A percentile compares a stretch with the other conserved stretches of the same genome.
Evolutionary conservation across 805 yeast genomes (phyloP).

Genomic region (Priceomyces medius): DNA sequence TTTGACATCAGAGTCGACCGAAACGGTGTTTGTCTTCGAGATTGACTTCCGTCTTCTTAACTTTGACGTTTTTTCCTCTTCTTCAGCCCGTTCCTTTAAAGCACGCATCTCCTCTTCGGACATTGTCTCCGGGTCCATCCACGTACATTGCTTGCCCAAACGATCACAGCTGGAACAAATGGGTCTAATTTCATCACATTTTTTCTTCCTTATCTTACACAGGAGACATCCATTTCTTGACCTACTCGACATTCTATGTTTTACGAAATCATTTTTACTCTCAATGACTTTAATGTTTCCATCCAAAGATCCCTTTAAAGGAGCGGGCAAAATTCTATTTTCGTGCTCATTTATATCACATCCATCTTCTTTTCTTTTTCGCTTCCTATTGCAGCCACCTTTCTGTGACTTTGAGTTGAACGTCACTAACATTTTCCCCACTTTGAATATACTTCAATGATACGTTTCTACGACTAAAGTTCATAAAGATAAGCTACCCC

Average conservation of each 20-base stretch:
- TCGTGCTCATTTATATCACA: neutral
- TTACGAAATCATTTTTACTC: constrained; percentile 14
- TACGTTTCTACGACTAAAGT: neutral
- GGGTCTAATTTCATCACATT: constrained; percentile 53
- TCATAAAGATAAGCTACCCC: neutral
- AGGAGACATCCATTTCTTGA: constrained; percentile 66
- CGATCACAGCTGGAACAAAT: constrained; percentile 50
- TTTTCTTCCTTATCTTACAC: constrained; percentile 63
- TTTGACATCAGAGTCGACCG: neutral
- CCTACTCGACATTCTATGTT: constrained; percentile 25
- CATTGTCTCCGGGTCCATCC: constrained; percentile 46
- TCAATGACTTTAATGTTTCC: constrained; percentile 13
- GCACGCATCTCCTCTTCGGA: constrained; percentile 32
- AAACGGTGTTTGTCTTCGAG: neutral
- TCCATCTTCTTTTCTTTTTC: neutral
- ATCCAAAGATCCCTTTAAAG: neutral
- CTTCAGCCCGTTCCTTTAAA: constrained; percentile 36
- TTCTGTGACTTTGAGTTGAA: constrained; percentile 10
- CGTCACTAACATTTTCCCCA: constrained; percentile 12
- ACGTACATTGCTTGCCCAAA: constrained; percentile 46
- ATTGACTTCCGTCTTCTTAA: constrained; percentile 36
- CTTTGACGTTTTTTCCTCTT: constrained; percentile 42
- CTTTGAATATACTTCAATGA: neutral
- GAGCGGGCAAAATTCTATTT: neutral
- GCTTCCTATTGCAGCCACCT: constrained; percentile 1